phyloP scores from a whole-genome alignment of 768 basidiomycete species.

The Leccinum longicurvipes region DNA sequence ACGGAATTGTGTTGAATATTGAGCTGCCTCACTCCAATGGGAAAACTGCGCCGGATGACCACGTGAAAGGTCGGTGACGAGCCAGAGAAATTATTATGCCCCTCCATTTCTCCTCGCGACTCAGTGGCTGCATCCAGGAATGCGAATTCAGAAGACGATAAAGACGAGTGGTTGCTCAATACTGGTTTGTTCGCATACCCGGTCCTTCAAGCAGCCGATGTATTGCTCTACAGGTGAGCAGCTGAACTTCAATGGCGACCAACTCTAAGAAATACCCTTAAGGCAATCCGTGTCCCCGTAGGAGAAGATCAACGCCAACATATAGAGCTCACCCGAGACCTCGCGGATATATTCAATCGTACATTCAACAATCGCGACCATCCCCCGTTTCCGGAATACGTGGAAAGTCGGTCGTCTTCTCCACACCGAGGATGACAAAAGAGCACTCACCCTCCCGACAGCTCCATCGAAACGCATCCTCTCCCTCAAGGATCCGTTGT shows the following conservation, averaged over 20 bases:
- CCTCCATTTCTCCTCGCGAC: conserved; percentile 40
- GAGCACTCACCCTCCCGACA: conserved; percentile 27
- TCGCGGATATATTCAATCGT: conserved; percentile 81
- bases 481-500: conserved; percentile 77
- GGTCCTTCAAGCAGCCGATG: conserved; percentile 90
- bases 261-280: conserved; percentile 23
- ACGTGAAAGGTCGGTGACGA: conserved; percentile 79
- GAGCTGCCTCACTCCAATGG: conserved; percentile 79
- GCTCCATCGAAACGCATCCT: conserved; percentile 80
- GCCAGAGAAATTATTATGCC: not conserved
- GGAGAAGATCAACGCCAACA: conserved; percentile 97
- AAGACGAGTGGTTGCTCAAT: conserved; percentile 80
- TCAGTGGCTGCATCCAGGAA: conserved; percentile 75
- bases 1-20: conserved; percentile 89
- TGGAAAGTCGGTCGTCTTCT: conserved; percentile 59
- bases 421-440: not conserved
- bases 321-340: conserved; percentile 80
- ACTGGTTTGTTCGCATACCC: conserved; percentile 91
- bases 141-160: conserved; percentile 67
- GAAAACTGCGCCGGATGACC: conserved; percentile 86
- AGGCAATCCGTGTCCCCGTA: conserved; percentile 91
- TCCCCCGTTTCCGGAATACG: conserved; percentile 57
- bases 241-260: not conserved
- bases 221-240: conserved; percentile 75
- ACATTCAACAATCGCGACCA: conserved; percentile 46